Percentiles rank a stretch among this genome's conserved stretches.
These are phyloP conservation scores for Paraphoma sp. DNA, from an alignment of 2,329 filamentous ascomycete genomes.

Conservation along the genomic window DNA sequence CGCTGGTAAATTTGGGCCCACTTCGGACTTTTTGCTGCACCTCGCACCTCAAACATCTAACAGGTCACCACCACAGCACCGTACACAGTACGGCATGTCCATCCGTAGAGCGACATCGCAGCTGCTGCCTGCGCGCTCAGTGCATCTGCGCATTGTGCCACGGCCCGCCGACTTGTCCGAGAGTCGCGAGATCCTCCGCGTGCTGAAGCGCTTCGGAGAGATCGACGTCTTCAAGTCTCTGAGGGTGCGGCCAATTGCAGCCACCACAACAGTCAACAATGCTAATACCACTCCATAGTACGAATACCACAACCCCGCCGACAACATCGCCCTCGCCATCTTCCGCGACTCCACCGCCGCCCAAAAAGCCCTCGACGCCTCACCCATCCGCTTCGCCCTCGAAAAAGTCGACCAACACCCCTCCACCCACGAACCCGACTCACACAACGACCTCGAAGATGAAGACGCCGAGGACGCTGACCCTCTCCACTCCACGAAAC, in stretches of 20 bases:
- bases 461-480: conserved; percentile 16
- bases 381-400: conserved; percentile 56
- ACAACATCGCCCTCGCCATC: conserved; percentile 55
- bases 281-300: conserved; percentile 17
- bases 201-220: conserved; percentile 58
- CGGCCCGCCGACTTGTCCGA: conserved; percentile 57
- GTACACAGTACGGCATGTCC: conserved; percentile 29
- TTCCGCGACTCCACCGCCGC: conserved; percentile 52
- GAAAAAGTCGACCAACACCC: conserved; percentile 30
- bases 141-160: conserved; percentile 57
- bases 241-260: conserved; percentile 33
- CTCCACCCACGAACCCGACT: conserved; percentile 1
- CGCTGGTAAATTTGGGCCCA: conserved; percentile 28
- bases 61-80: conserved; percentile 1
- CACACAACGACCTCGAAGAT: conserved; percentile 5
- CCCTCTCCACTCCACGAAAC: not conserved
- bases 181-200: conserved; percentile 56
- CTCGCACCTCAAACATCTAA: not conserved
- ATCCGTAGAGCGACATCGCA: conserved; percentile 29
- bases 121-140: conserved; percentile 47
- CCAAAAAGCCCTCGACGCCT: conserved; percentile 50
- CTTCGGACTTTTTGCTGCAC: conserved; percentile 16
- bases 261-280: not conserved
- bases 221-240: conserved; percentile 57
- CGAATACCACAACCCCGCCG: conserved; percentile 50